Conservation (phyloP, 768 basidiomycete species). For the Leccinum barrowsii region DNA sequence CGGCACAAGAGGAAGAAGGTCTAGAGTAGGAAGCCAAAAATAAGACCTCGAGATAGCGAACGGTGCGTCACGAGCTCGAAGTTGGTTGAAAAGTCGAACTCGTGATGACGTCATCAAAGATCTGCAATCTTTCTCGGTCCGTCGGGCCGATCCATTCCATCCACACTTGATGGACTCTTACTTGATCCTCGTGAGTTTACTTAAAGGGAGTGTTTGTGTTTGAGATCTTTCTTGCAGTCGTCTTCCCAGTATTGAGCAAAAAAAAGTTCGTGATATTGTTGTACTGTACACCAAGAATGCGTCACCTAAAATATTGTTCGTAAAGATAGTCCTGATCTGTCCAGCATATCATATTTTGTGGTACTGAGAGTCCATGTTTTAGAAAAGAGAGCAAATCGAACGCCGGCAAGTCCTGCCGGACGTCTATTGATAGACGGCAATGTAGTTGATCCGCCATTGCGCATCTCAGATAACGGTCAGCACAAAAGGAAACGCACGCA, state of each 20-base stretch:
- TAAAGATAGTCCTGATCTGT: not conserved
- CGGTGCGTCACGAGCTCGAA: not conserved
- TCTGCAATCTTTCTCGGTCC: too few relatives aligned
- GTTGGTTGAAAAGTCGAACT: not conserved
- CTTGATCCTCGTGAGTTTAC: not conserved
- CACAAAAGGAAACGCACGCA: not conserved
- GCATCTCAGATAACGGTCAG: slow-evolving; percentile 36
- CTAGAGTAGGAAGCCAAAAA: not conserved
- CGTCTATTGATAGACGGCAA: slow-evolving; percentile 47
- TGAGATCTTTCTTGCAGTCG: not conserved
- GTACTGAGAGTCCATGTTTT: not conserved
- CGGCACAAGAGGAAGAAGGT: not conserved
- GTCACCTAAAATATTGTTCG: not conserved
- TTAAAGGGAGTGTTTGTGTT: not conserved
- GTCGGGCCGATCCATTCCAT: too few relatives aligned
- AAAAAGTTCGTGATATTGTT: not conserved
- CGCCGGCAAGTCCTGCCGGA: not conserved
- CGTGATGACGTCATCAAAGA: not conserved
- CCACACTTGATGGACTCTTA: not conserved
- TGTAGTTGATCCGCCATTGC: slow-evolving; percentile 53
- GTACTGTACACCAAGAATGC: not conserved
- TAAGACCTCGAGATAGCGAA: too few relatives aligned
- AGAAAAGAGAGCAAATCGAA: not conserved
- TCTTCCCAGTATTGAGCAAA: not conserved
- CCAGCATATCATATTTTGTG: not conserved